Conservation (phyloP, 148 eudicot species). For the Vaccinium myrtillus region DNA sequence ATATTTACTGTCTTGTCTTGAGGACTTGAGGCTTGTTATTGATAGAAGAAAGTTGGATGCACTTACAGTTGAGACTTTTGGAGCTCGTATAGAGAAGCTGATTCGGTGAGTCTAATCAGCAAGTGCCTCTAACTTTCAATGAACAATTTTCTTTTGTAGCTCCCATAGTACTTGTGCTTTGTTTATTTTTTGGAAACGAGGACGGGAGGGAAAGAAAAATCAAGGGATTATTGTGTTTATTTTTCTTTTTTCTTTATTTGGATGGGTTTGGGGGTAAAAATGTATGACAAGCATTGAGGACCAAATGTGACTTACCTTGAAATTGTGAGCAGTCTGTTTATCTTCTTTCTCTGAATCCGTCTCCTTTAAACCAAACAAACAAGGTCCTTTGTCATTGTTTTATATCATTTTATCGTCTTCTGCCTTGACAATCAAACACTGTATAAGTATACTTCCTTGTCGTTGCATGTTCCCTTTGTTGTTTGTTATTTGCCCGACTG, state of each 20-base stretch:
- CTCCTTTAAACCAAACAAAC: neutral
- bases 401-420: neutral
- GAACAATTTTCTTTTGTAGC: neutral
- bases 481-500: neutral
- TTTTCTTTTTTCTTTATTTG: neutral
- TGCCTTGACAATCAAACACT: neutral
- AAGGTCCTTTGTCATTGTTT: neutral
- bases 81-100: constrained; percentile 92
- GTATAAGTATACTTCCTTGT: neutral
- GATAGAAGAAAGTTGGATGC: constrained; percentile 86
- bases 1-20: constrained; percentile 83
- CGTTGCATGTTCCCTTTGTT: neutral
- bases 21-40: constrained; percentile 74
- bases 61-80: constrained; percentile 94
- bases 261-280: neutral
- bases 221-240: neutral
- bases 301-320: neutral
- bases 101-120: constrained; percentile 55
- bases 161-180: neutral
- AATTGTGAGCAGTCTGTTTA: neutral
- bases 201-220: constrained; percentile 4
- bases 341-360: neutral
- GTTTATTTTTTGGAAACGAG: neutral
- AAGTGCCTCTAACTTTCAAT: neutral
- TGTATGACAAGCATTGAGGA: neutral